Conservation (phyloP, 331 rosid species). For the Rhamnella rubrinervis region DNA sequence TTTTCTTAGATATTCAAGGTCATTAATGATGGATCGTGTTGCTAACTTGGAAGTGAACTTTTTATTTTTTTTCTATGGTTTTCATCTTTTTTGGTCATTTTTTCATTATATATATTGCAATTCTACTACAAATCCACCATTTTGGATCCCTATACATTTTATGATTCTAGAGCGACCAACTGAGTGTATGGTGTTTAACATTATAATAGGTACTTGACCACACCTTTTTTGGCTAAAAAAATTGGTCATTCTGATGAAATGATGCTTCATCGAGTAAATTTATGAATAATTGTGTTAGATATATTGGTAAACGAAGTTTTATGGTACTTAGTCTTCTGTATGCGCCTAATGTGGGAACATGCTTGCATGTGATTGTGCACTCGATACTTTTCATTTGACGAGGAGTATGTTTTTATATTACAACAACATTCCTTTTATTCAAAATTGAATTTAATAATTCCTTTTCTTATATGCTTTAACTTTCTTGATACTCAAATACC, state of each 20-base stretch:
- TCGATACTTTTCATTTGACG: background rate
- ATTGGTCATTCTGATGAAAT: background rate
- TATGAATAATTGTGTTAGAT: background rate
- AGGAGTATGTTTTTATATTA: background rate
- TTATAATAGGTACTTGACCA: conserved; percentile 67
- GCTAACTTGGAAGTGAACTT: too few species aligned
- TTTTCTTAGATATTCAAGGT: background rate
- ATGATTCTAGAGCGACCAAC: conserved; percentile 97
- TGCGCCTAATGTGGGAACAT: background rate
- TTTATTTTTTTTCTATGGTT: background rate
- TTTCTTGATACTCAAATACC: too few species aligned
- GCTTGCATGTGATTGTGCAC: background rate
- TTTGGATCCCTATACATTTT: conserved; percentile 94
- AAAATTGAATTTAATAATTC: too few species aligned
- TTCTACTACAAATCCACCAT: conserved; percentile 74
- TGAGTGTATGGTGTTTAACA: conserved; percentile 81
- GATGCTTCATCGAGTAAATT: background rate
- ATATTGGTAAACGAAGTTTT: background rate
- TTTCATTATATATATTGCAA: conserved; percentile 35
- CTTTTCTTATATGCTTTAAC: background rate
- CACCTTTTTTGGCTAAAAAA: background rate
- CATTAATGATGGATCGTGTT: background rate
- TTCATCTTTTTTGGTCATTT: background rate
- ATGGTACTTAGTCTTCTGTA: background rate
- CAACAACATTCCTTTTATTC: too few species aligned